Evolutionary conservation across 257 asterid genomes (phyloP), one percentile per base, ranked within the genome.

Genomic region (Jacaranda mimosifolia): DNA sequence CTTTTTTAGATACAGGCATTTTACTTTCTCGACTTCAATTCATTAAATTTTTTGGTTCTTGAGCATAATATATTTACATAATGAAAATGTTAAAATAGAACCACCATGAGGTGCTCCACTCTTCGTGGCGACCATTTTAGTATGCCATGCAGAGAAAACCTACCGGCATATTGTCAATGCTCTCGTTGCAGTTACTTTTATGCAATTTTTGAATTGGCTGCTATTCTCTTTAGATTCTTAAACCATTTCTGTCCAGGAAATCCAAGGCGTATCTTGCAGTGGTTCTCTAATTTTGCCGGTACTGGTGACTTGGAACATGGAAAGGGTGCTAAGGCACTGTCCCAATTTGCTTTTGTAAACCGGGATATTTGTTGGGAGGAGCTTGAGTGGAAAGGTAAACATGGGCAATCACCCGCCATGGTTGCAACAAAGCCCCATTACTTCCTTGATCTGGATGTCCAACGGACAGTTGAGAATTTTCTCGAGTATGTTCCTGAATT

Each of bases 341-440:
- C 99, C 81, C 93, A 86, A 69, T 95, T 83, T 90, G 97, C 99
- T 74, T 95, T 95, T 83, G 88, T 90, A 67, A 90, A 95, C 80
- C 89, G 98, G 42, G 99, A 95, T 86, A 81, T 89, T 69, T 95
- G 97, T 78, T 95, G 98, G 99, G 99, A 95, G 89, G 99, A 95
- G 82, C 98, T 95, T 46, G 97, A 86, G 86, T 95, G 99, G 99
- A 95, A 82, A 79, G 99, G 98, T 68, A 95, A 90, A 83, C 99
- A 91, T 76, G 99, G 99, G 51, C 98, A 95, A 77, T 93, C 98
- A 80, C 99, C 98, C 76, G 99, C 99, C 79, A 90, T 93, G 98
- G 99, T 95, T 87, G 99, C 99, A 57, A 89, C 99, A 36, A 93
- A 95, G 88, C 99, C 98, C 73, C 97, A 95, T 82, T 95, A 95